Percentiles rank a stretch among this genome's conserved stretches.
Evolutionary conservation across 192 early-diverging fungal species (phyloP).

Genomic region (Glomus cerebriforme): DNA sequence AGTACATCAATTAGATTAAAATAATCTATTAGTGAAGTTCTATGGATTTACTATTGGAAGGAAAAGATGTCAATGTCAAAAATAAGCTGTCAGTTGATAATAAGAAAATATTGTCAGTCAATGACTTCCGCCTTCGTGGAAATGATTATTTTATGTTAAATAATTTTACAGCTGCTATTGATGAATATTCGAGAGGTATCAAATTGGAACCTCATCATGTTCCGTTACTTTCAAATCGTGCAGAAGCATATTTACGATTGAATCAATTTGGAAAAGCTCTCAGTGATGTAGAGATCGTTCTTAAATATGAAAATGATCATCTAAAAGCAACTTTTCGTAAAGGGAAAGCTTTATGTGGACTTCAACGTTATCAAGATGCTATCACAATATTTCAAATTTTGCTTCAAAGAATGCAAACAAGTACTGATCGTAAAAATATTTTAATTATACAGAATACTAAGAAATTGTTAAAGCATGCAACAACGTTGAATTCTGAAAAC

Average conservation of each 20-base stretch:
- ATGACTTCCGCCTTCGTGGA: neutral
- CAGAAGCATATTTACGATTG: conserved; percentile 10
- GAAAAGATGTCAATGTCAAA: neutral
- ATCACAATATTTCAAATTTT: neutral
- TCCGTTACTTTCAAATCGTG: neutral
- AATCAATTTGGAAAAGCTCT: conserved; percentile 1
- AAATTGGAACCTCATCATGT: neutral
- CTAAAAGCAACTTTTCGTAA: neutral
- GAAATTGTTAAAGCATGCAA: neutral
- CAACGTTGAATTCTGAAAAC: neutral
- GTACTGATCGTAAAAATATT: neutral
- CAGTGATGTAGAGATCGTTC: neutral
- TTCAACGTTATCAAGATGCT: conserved; percentile 16
- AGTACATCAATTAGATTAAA: too few species aligned
- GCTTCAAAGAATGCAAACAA: neutral
- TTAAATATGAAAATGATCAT: neutral
- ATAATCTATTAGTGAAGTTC: too few species aligned
- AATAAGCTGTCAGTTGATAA: neutral
- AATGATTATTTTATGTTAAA: conserved; percentile 1
- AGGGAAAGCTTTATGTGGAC: neutral
- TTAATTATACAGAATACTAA: neutral
- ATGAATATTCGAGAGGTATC: neutral
- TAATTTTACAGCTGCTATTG: neutral
- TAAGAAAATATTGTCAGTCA: neutral
- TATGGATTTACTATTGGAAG: too few species aligned